phyloP scores from a whole-genome alignment of 495 filamentous ascomycete species.

The Hyphodiscus hymeniophilus region DNA sequence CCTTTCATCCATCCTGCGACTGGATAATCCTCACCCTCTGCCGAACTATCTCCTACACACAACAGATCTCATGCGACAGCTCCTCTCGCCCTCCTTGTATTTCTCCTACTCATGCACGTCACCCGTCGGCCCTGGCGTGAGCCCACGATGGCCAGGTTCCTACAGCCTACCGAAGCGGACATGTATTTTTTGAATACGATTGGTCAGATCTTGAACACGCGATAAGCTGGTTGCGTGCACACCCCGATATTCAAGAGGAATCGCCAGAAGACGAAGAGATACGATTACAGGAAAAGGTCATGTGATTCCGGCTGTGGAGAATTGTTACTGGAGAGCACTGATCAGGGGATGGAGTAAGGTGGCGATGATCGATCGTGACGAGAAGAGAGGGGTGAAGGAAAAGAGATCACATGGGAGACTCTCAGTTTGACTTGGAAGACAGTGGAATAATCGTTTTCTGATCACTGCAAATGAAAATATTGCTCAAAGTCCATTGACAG shows the following conservation, averaged over 20 bases:
- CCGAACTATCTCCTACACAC: slow-evolving; percentile 41
- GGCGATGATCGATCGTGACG: slow-evolving; percentile 25
- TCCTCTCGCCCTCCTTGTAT: slow-evolving; percentile 29
- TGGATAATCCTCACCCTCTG: slow-evolving; percentile 40
- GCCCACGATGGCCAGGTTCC: slow-evolving; percentile 28
- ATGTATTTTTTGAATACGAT: slow-evolving; percentile 44
- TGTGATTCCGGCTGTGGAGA: slow-evolving; percentile 40
- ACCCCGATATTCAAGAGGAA: slow-evolving; percentile 35
- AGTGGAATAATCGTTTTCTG: background rate
- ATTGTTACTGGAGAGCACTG: slow-evolving; percentile 45
- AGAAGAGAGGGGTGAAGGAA: slow-evolving; percentile 20
- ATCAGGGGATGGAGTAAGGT: slow-evolving; percentile 39
- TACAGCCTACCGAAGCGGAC: slow-evolving; percentile 36
- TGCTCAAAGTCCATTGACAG: too few relatives aligned
- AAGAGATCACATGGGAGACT: slow-evolving; percentile 15
- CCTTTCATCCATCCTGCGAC: slow-evolving; percentile 42
- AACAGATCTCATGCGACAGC: slow-evolving; percentile 36
- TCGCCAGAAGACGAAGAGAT: slow-evolving; percentile 38
- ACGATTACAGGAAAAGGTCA: slow-evolving; percentile 38
- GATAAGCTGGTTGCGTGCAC: slow-evolving; percentile 33
- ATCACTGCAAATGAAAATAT: too few relatives aligned
- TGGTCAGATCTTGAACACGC: slow-evolving; percentile 41
- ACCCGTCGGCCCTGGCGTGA: background rate
- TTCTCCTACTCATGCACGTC: background rate
- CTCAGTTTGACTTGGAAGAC: slow-evolving; percentile 14